Conservation (phyloP, 2,329 filamentous ascomycete species). For the Botrytis tulipae region DNA sequence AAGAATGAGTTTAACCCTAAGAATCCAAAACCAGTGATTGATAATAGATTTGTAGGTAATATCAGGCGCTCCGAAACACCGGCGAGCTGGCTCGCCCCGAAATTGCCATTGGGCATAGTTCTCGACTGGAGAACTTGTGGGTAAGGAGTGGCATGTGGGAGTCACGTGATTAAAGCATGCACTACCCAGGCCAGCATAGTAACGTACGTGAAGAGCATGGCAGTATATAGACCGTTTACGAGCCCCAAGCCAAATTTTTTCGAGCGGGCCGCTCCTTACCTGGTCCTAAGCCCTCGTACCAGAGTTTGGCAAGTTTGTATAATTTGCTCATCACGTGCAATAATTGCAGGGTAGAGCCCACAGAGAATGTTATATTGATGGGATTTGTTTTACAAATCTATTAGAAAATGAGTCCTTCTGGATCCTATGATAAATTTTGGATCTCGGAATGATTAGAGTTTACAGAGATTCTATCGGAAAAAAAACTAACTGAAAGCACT, state of each 20-base stretch:
- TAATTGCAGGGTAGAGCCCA: not conserved
- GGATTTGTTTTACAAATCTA: not conserved
- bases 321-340: fast-evolving
- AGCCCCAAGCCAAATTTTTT: not conserved
- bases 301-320: not conserved
- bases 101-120: not conserved
- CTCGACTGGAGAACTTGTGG: not conserved
- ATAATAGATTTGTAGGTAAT: too few relatives aligned
- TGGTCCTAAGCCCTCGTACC: not conserved
- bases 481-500: not conserved
- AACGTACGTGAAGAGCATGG: not conserved
- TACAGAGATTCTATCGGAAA: not conserved
- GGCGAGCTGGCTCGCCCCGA: too few relatives aligned
- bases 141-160: not conserved
- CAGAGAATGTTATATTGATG: not conserved
- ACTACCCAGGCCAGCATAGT: too few relatives aligned
- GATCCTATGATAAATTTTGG: not conserved
- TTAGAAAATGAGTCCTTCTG: not conserved
- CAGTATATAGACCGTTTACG: not conserved
- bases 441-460: not conserved
- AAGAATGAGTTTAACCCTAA: too few relatives aligned
- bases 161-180: too few relatives aligned
- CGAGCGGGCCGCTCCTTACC: not conserved
- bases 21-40: too few relatives aligned
- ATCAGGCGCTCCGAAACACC: too few relatives aligned